Base-by-base conservation (phyloP, 2,329 filamentous ascomycete genomes). In the Arthrobotrys musiformis region DNA sequence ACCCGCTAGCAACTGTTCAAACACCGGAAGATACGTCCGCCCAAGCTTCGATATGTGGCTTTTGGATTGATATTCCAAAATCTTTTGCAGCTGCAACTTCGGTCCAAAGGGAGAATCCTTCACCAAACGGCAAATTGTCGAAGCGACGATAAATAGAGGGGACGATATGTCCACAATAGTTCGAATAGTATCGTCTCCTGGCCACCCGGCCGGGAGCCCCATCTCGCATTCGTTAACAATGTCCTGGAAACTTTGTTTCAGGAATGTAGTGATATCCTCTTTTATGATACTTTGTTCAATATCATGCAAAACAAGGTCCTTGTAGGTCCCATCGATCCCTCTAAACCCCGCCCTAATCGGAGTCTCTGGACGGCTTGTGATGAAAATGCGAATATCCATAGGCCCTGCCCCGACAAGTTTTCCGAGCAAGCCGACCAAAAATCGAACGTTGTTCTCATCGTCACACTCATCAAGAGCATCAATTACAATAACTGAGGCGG, bases 191-290 rank as follows among this genome's bases (percentile, higher is more conserved):
- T 15, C 19, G 11, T 42, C 17, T 4, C 9, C 28, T 4, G 62
- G 62, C 62, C 62, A 66, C 5, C 54, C 68, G 0, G 85, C 19
- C 13, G 33, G 33, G 4, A 60, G 33, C 5, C 9, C 6, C 5
- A 9, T 13, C 6, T 22, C 42, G 11, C 9, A 17, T 24, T 46
- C 17, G 17, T 46, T 7, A 11, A 9, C 42, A 22, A 26, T 37
- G 2, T 17, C 13, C 17, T 42, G 22, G 3, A 1, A 86, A 79
- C 26, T 17, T 13, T 60, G 17, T 19, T 60, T 9, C 1, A 60
- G 42, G 11, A 46, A 46, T 22, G 24, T 19, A 22, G 2, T 22
- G 24, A 46, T 46, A 46, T 46, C 42, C 17, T 46, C 8, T 13
- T 8, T 7, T 22, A 46, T 46, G n/a, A 22, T 46, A 1, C 9